phyloP scores from a whole-genome alignment of 1,139 yeast genomes.

The Suhomyces wounanorum region DNA sequence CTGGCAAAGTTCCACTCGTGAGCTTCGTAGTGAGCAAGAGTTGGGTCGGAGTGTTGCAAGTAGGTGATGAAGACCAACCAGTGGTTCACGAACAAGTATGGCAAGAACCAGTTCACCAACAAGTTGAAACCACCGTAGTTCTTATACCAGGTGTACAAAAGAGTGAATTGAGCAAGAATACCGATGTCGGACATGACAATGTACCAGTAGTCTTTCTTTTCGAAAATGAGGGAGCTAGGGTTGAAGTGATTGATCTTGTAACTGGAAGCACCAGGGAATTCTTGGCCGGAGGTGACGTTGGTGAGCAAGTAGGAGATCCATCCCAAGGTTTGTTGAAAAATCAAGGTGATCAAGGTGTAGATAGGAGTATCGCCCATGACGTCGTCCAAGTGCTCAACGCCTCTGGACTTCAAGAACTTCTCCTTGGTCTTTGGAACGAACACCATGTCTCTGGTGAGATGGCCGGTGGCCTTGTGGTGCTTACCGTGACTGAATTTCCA shows the following conservation, averaged over 20 bases:
- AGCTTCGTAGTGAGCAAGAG: conserved; percentile 76
- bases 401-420: conserved; percentile 44
- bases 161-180: conserved; percentile 52
- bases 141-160: conserved; percentile 64
- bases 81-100: conserved; percentile 82
- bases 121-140: conserved; percentile 65
- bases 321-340: conserved; percentile 77
- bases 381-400: conserved; percentile 52
- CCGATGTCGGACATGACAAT: conserved; percentile 76
- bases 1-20: conserved; percentile 82
- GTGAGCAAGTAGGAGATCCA: conserved; percentile 65
- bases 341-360: conserved; percentile 52
- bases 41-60: conserved; percentile 82
- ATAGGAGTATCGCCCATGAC: conserved; percentile 75
- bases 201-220: conserved; percentile 67
- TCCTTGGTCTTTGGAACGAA: conserved; percentile 73
- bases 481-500: conserved; percentile 84
- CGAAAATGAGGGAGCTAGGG: conserved; percentile 75
- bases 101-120: conserved; percentile 71
- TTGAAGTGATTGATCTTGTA: conserved; percentile 60
- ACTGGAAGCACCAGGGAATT: conserved; percentile 53
- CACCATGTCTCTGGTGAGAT: conserved; percentile 78
- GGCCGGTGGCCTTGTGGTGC: conserved; percentile 89
- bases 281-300: conserved; percentile 75
- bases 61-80: conserved; percentile 87